phyloP scores from a whole-genome alignment of 257 asterid species.

The Scutellaria minor region DNA sequence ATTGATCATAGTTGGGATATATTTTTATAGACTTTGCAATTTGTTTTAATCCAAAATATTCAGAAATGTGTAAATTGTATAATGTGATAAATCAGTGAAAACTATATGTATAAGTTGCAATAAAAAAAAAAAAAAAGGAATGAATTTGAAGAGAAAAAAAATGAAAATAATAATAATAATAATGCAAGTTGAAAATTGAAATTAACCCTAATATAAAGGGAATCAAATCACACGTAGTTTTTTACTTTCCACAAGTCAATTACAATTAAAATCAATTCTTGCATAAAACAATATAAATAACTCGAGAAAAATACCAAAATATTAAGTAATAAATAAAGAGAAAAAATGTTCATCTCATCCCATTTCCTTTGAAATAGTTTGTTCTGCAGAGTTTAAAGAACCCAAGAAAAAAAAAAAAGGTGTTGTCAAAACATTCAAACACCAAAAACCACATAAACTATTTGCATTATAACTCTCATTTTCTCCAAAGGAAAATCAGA shows the following conservation, averaged over 20 bases:
- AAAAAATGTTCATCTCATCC: not conserved
- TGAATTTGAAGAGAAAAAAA: no score
- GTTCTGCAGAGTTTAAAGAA: constrained; percentile 1
- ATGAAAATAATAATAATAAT: no score
- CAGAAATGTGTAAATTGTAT: no score
- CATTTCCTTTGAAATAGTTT: not conserved
- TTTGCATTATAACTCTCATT: constrained; percentile 27
- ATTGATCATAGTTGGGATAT: no score
- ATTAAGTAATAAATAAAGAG: not conserved
- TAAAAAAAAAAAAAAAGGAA: no score
- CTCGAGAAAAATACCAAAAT: no score
- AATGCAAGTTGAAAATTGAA: no score
- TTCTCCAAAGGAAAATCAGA: constrained; percentile 24
- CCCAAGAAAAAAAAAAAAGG: not conserved
- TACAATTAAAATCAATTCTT: not conserved
- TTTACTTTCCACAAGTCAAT: not conserved
- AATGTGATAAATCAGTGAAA: not conserved
- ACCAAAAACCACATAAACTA: constrained; percentile 27
- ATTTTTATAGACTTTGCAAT: no score
- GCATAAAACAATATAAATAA: not conserved
- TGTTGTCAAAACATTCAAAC: not conserved
- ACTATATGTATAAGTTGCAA: no score
- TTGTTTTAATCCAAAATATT: no score
- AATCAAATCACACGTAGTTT: no score
- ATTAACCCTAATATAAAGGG: no score